Evolutionary conservation across 768 basidiomycete genomes (phyloP), one percentile per base, ranked within the genome.

Genomic region (Suillus spraguei): DNA sequence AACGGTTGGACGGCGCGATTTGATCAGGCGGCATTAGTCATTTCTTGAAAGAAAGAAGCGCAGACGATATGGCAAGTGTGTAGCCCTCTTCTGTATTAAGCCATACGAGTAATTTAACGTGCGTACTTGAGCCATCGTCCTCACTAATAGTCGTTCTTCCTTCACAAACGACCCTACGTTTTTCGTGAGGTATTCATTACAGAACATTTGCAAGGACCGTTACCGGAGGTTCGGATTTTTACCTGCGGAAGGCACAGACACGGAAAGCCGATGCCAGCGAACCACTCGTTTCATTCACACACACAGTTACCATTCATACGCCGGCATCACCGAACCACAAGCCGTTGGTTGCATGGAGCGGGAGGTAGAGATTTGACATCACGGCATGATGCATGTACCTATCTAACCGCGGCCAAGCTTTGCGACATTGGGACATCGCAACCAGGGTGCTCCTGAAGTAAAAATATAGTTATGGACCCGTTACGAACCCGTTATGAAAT

Each of bases 401-500:
- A 42, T 42, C 28, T 58, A 33, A 22, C 60, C 39, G 16, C 60
- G 32, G 24, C 14, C 35, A 38, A 38, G 9, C 6, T 36, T 56
- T 3, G 33, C 33, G 36, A 3, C 56, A 58, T 58, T 14, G 14
- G 16, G 16, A 11, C 56, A 58, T 22, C 39, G 39, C 39, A 41
- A 41, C 39, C 39, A 58, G 56, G 52, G 38, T 58, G 24, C 55
- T 39, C 22, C 24, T 24, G 36, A 56, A 52, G 50, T 35, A 56
- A 39, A 56, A 39, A 56, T 56, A 55, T 9, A 38, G 36, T 39
- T 56, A 16, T 52, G 9, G 7, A 8, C 47, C 47, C 6, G 36
- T 36, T 54, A 20, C 22, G 13, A 7, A 32, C 28, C 32, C 4
- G 35, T 73, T 74, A 65, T 69, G 71, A 70, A 33, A 69, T 52